Evolutionary conservation across 2,329 filamentous ascomycete species (phyloP).

Genomic region (Fusarium gaditjirri): DNA sequence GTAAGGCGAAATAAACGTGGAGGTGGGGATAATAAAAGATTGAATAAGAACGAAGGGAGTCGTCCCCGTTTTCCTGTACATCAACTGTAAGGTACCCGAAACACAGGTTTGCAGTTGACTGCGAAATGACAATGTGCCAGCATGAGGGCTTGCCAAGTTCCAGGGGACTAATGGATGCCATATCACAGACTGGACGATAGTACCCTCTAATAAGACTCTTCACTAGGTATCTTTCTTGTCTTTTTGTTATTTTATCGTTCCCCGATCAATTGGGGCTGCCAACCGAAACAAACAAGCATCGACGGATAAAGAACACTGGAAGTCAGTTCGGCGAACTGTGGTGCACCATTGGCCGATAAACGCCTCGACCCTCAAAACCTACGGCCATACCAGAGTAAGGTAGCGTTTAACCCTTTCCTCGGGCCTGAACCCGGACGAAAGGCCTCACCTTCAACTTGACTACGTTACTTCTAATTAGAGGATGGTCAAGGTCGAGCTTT

Average conservation of each 20-base stretch:
- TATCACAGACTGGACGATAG: background rate
- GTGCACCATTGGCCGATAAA: background rate
- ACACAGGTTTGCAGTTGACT: slow-evolving; percentile 11
- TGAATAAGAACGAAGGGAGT: background rate
- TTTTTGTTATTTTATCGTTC: background rate
- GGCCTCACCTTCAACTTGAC: background rate
- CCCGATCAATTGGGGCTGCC: background rate
- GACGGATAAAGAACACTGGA: background rate
- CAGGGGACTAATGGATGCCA: background rate
- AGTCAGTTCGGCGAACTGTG: slow-evolving; percentile 19
- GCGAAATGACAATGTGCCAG: background rate
- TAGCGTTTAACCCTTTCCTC: background rate
- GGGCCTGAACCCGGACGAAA: background rate
- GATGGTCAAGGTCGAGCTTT: background rate
- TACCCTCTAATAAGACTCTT: background rate
- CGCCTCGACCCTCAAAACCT: background rate
- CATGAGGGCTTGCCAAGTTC: slow-evolving; percentile 1
- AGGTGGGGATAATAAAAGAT: slow-evolving; percentile 18
- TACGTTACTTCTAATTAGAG: background rate
- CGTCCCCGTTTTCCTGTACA: background rate
- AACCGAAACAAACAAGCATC: background rate
- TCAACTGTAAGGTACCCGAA: background rate
- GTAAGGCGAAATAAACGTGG: slow-evolving; percentile 14
- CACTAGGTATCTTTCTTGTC: background rate
- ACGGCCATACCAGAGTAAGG: slow-evolving; percentile 6